Evolutionary conservation across 179 eudicot genomes (phyloP), one percentile per base, ranked within the genome.

Genomic region (Gypsophila paniculata): DNA sequence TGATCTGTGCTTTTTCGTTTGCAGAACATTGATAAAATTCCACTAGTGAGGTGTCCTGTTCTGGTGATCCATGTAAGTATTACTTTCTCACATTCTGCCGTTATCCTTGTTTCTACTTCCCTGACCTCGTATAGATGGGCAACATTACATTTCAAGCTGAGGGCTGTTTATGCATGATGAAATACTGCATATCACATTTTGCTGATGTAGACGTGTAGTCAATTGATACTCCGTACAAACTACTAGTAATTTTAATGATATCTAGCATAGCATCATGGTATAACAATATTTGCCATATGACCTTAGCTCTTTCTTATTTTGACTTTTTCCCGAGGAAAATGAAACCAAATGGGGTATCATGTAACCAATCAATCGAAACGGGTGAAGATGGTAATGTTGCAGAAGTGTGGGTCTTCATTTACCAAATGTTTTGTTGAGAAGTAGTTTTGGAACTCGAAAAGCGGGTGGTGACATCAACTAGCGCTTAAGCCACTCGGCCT

Each of bases 1-100:
- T 72, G 61, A 51, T 54, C 51, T 76, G 8, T 65, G 23, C n/a
- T 61, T 72, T 73, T 80, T 42, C 61, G 11, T 61, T 3, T 83
- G 96, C 97, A 93, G 98, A 93, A 93, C 74, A 88, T 93, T 65
- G 98, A 93, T 81, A 93, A 91, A 81, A 93, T 93, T 70, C 85
- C 90, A 57, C 73, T 82, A 69, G 97, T 93, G 79, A 89, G 85
- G 76, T 93, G 98, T 76, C 93, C 96, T 39, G 89, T 93, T 73
- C 86, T 93, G 72, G 87, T 93, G 68, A 88, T 91, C 71, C 98
- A 93, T 86, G 98, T 93, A 85, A 88, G 98, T 80, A 51, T 58
- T 54, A 25, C 60, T 60, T 75, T 63, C 52, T 61, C 49, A 7
- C 25, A 19, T 18, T 21, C 59, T 54, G 8, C 7, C 44, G n/a